phyloP scores from a whole-genome alignment of 805 yeast species.

The Yamadazyma paraphyllophila region DNA sequence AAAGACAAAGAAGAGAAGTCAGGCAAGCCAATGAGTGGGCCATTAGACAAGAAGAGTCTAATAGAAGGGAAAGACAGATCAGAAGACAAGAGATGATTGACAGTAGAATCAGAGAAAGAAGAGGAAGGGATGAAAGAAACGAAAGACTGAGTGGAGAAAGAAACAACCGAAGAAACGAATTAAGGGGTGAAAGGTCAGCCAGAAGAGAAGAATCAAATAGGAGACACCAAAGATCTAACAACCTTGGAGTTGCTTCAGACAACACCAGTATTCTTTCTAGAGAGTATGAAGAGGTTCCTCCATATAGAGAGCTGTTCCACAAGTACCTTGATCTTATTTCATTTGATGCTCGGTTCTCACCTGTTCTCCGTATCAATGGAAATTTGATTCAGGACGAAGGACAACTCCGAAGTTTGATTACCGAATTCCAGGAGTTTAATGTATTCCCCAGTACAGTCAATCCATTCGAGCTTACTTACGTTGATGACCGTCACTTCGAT shows the following conservation, averaged over 20 bases:
- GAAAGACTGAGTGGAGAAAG: not conserved
- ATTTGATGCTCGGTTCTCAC: conserved; percentile 26
- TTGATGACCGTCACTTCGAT: conserved; percentile 27
- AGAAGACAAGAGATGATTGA: not conserved
- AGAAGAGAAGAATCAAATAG: too few relatives aligned
- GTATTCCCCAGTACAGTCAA: conserved; percentile 22
- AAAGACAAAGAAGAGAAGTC: not conserved
- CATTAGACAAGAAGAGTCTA: not conserved
- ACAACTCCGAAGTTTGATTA: conserved; percentile 13
- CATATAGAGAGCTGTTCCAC: conserved; percentile 24
- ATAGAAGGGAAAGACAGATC: not conserved
- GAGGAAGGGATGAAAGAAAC: conserved; percentile 5
- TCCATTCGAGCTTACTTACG: conserved; percentile 21
- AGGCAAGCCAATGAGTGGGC: not conserved
- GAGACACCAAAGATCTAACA: not conserved
- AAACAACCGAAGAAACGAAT: conserved; percentile 22
- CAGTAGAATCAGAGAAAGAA: not conserved
- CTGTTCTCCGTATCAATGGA: conserved; percentile 23
- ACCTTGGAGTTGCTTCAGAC: too few relatives aligned
- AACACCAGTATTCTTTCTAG: not conserved
- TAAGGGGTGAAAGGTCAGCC: not conserved
- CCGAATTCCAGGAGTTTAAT: conserved; percentile 18
- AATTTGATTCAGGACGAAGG: conserved; percentile 15
- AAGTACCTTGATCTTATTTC: conserved; percentile 24
- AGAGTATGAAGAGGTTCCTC: conserved; percentile 20